These are phyloP conservation scores for Petunia axillaris DNA, from an alignment of 257 asterid species.

Conservation along the genomic window DNA sequence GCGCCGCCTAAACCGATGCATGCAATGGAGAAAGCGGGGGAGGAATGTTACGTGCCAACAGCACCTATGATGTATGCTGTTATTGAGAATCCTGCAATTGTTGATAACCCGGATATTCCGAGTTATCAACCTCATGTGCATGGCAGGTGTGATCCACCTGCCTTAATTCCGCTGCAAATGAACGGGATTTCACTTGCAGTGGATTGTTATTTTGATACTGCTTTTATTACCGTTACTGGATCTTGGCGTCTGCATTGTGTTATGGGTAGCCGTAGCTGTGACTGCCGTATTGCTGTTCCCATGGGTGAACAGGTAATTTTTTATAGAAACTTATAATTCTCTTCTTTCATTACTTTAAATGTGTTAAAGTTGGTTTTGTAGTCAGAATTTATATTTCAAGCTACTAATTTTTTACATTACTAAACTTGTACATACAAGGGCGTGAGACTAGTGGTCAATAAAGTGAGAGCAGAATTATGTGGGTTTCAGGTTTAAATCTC, in stretches of 20 bases:
- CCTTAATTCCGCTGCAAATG: slow-evolving; percentile 93
- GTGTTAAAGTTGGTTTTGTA: not conserved
- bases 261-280: slow-evolving; percentile 76
- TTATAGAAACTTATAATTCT: not conserved
- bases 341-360: not conserved
- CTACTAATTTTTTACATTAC: no score
- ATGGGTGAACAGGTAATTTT: slow-evolving; percentile 86
- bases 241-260: slow-evolving; percentile 98
- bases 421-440: no score
- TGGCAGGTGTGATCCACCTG: slow-evolving; percentile 92
- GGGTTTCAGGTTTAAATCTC: no score
- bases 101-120: slow-evolving; percentile 92
- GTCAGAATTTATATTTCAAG: no score
- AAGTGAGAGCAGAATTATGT: no score
- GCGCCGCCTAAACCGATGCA: slow-evolving; percentile 74
- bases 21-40: slow-evolving; percentile 59
- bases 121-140: slow-evolving; percentile 99
- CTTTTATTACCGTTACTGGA: slow-evolving; percentile 62
- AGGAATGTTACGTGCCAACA: slow-evolving; percentile 51
- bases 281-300: slow-evolving; percentile 80
- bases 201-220: slow-evolving; percentile 75
- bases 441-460: no score
- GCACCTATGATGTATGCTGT: slow-evolving; percentile 92
- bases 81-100: slow-evolving; percentile 69
- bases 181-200: slow-evolving; percentile 60